Conservation (phyloP, 306 rosid species). For the Sophora flavescens region DNA sequence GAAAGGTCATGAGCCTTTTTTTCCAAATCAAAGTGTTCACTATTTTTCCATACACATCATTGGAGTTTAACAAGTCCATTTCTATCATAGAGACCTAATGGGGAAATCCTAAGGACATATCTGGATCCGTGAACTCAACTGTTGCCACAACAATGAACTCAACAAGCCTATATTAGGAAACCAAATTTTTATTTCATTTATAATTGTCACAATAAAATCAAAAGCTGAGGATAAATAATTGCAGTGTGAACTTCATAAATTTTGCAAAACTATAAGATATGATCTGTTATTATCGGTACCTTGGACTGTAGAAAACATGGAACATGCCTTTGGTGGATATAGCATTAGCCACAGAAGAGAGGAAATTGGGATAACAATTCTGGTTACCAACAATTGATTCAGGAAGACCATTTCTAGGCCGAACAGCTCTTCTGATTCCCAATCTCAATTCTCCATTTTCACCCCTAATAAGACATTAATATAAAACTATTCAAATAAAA, state of each 20-base stretch:
- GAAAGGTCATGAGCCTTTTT: slow-evolving; percentile 14
- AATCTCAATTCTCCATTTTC: slow-evolving; percentile 95
- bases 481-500: slow-evolving; percentile 9
- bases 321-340: slow-evolving; percentile 82
- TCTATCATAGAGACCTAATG: neutral
- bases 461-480: slow-evolving; percentile 69
- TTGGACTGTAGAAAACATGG: slow-evolving; percentile 96
- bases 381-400: slow-evolving; percentile 76
- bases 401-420: slow-evolving; percentile 94
- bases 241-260: slow-evolving; percentile 6
- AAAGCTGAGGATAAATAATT: slow-evolving; percentile 25
- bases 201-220: slow-evolving; percentile 12
- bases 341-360: slow-evolving; percentile 84
- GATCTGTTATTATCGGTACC: slow-evolving; percentile 59
- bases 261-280: slow-evolving; percentile 30
- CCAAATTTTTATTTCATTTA: neutral
- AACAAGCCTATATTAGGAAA: neutral
- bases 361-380: slow-evolving; percentile 69
- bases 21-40: slow-evolving; percentile 10
- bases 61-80: slow-evolving; percentile 20
- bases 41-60: neutral
- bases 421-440: slow-evolving; percentile 92
- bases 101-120: slow-evolving; percentile 16
- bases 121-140: slow-evolving; percentile 8
- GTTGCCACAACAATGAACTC: neutral